phyloP scores from a whole-genome alignment of 2,329 filamentous ascomycete species.

The Whalleya microplaca region DNA sequence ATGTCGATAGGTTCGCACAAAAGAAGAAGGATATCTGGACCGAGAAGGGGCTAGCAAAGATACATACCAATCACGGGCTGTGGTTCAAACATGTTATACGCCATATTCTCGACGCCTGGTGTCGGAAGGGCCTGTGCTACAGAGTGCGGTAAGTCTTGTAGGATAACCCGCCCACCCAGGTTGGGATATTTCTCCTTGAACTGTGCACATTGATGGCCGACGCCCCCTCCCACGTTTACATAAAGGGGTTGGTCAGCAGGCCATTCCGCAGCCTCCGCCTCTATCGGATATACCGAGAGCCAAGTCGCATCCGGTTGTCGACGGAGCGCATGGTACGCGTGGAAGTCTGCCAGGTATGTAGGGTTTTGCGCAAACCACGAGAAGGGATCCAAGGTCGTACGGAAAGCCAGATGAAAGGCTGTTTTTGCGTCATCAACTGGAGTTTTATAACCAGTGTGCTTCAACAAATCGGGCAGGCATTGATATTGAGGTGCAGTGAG shows the following conservation, averaged over 20 bases:
- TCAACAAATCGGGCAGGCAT: not conserved
- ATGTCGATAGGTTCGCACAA: not conserved
- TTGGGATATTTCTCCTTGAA: conserved; percentile 21
- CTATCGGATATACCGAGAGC: conserved; percentile 28
- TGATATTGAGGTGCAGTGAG: not conserved
- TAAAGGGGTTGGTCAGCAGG: not conserved
- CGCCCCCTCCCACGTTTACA: conserved; percentile 24
- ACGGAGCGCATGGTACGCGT: conserved; percentile 27
- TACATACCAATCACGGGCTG: conserved; percentile 22
- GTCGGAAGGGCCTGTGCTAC: conserved; percentile 13
- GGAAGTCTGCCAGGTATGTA: conserved; percentile 21
- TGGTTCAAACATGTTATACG: conserved; percentile 18
- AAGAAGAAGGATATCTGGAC: not conserved
- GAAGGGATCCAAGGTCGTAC: conserved; percentile 12
- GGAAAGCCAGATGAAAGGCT: conserved; percentile 22
- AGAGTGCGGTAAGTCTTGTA: conserved; percentile 21
- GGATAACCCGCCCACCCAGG: conserved; percentile 15
- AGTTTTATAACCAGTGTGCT: conserved; percentile 19
- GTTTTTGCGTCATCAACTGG: conserved; percentile 21
- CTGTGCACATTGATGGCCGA: conserved; percentile 24
- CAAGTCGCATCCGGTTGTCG: conserved; percentile 20
- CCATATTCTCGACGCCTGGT: conserved; percentile 22
- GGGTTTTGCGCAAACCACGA: conserved; percentile 20
- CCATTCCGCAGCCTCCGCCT: not conserved
- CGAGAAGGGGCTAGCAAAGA: not conserved